phyloP scores from a whole-genome alignment of 352 stramenopile species.

The Phytophthora agathidicida region DNA sequence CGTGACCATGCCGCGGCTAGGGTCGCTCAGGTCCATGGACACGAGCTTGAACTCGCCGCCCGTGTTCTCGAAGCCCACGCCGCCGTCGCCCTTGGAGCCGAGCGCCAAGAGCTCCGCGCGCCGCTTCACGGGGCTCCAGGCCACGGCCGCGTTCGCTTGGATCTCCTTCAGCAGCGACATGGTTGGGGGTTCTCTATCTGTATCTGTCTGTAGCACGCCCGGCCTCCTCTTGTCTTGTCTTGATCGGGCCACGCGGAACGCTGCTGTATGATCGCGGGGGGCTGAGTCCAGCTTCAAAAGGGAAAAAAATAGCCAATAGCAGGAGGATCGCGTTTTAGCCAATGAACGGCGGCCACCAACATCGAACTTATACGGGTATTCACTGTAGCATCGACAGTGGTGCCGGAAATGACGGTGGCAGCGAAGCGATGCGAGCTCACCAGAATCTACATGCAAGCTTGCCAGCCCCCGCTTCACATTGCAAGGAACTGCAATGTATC shows the following conservation, averaged over 20 bases:
- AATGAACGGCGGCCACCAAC: slow-evolving; percentile 43
- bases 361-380: too few relatives aligned
- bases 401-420: too few relatives aligned
- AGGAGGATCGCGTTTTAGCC: slow-evolving; percentile 16
- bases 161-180: slow-evolving; percentile 94
- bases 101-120: slow-evolving; percentile 84
- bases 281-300: slow-evolving; percentile 6
- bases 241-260: slow-evolving; percentile 14
- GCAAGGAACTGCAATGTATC: too few relatives aligned
- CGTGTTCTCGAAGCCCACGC: slow-evolving; percentile 97
- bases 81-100: slow-evolving; percentile 94
- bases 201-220: too few relatives aligned
- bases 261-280: slow-evolving; percentile 29
- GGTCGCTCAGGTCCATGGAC: slow-evolving; percentile 90
- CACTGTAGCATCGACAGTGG: too few relatives aligned
- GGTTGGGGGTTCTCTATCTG: slow-evolving; percentile 11
- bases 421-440: too few relatives aligned
- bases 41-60: slow-evolving; percentile 97
- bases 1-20: slow-evolving; percentile 69
- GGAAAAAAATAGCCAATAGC: slow-evolving; percentile 9
- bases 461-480: too few relatives aligned
- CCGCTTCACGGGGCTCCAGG: slow-evolving; percentile 86
- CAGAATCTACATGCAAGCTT: too few relatives aligned
- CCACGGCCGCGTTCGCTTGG: slow-evolving; percentile 87
- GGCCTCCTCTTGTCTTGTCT: slow-evolving; percentile 8